These are phyloP conservation scores for Fraxinus americana DNA, from an alignment of 257 asterid species.

Conservation along the genomic window DNA sequence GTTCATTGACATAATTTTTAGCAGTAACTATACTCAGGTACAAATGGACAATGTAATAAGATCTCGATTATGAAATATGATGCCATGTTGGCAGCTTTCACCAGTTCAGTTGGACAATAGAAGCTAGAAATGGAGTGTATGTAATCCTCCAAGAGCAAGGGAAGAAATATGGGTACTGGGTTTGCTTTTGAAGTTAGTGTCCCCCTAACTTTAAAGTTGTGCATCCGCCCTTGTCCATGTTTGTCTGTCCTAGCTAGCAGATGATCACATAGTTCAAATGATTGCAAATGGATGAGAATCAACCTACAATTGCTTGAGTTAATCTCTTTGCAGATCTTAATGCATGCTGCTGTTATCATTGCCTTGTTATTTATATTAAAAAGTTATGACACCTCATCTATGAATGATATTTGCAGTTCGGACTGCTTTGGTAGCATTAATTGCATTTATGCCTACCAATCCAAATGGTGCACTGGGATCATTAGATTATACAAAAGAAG, in stretches of 20 bases:
- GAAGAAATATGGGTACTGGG: not conserved
- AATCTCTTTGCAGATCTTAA: not conserved
- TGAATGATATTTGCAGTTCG: slow-evolving; percentile 57
- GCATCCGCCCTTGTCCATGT: not conserved
- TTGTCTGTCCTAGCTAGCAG: not conserved
- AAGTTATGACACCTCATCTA: not conserved
- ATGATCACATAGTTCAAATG: not conserved
- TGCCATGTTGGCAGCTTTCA: not conserved
- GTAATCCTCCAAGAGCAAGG: not conserved
- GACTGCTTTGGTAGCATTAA: slow-evolving; percentile 88
- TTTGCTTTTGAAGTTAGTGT: not conserved
- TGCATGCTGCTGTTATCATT: not conserved
- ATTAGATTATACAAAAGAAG: slow-evolving; percentile 76
- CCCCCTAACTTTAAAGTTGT: too few relatives aligned
- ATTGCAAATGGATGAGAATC: not conserved
- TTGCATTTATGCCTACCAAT: slow-evolving; percentile 92
- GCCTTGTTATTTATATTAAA: slow-evolving; percentile 1
- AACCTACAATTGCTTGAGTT: not conserved
- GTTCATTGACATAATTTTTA: not conserved
- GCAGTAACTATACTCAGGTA: not conserved
- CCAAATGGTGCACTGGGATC: slow-evolving; percentile 94
- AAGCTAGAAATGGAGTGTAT: not conserved
- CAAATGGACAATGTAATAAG: not conserved
- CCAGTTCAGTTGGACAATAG: not conserved
- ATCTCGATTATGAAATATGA: not conserved